A percentile compares a stretch with the other conserved stretches of the same genome.
Conservation (phyloP, 169 alveolate species). For the Plasmodium vivax region DNA sequence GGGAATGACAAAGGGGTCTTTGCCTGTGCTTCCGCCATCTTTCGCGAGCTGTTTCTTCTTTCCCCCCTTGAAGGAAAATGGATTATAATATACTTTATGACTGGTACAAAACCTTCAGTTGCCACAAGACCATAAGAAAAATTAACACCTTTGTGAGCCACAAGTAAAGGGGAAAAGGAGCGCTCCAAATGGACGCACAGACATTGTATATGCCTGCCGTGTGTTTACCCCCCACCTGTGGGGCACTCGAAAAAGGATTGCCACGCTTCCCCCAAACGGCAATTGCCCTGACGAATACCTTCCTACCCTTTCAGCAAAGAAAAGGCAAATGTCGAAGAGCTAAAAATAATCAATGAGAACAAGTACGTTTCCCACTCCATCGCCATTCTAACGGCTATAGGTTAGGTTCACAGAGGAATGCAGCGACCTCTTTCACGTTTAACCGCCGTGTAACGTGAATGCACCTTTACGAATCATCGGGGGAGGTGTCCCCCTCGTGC, state of each 20-base stretch:
- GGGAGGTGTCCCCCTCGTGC: not conserved
- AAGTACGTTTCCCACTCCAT: conserved; percentile 39
- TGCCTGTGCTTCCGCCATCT: not conserved
- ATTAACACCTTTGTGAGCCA: conserved; percentile 21
- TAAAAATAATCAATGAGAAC: conserved; percentile 30
- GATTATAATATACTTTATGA: conserved; percentile 4
- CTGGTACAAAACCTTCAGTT: conserved; percentile 12
- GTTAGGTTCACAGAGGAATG: conserved; percentile 9
- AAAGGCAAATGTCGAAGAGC: conserved; percentile 36
- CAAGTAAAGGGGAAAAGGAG: conserved; percentile 18
- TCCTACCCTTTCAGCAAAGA: conserved; percentile 35
- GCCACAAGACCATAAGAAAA: conserved; percentile 35
- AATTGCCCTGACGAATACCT: not conserved
- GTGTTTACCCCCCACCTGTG: not conserved
- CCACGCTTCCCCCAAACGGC: not conserved
- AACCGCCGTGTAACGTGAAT: not conserved
- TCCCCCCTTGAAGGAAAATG: conserved; percentile 1
- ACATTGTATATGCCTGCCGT: not conserved
- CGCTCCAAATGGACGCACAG: not conserved
- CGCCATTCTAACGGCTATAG: conserved; percentile 42
- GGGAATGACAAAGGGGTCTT: not conserved
- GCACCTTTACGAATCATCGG: not conserved
- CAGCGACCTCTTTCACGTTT: not conserved
- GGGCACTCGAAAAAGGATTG: not conserved
- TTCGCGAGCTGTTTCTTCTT: not conserved